phyloP scores from a whole-genome alignment of 2,329 filamentous ascomycete genomes.

The Aspergillus phoenicis region DNA sequence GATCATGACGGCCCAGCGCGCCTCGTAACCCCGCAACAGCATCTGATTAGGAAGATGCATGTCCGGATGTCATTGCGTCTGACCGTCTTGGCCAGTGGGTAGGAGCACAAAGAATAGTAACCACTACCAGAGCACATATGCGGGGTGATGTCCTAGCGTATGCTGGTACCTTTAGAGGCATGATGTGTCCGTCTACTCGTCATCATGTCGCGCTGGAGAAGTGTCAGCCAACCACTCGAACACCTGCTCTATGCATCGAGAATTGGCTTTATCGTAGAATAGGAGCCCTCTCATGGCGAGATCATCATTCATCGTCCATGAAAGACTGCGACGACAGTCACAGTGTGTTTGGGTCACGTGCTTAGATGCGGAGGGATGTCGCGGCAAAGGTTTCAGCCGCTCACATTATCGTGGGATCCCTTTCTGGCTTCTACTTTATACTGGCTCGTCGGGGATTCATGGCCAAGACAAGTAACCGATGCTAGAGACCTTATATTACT shows the following conservation, averaged over 20 bases:
- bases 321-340: background rate
- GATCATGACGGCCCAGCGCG: background rate
- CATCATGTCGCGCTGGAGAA: background rate
- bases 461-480: background rate
- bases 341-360: background rate
- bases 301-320: background rate
- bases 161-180: background rate
- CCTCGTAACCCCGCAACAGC: background rate
- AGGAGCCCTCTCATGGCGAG: too few relatives aligned
- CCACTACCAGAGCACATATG: background rate
- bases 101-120: background rate
- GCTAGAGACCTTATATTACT: background rate
- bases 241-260: background rate
- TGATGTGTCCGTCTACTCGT: background rate
- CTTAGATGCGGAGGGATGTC: background rate
- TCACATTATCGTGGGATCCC: background rate
- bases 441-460: background rate
- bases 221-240: background rate
- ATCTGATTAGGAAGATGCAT: background rate
- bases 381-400: conserved; percentile 1
- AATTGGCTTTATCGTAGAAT: background rate
- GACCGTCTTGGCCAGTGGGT: background rate
- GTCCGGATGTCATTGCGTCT: background rate
- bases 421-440: background rate
- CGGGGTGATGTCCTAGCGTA: background rate